These are phyloP conservation scores for Pyrenochaeta sp. DNA, from an alignment of 2,329 filamentous ascomycete species.

Conservation along the genomic window DNA sequence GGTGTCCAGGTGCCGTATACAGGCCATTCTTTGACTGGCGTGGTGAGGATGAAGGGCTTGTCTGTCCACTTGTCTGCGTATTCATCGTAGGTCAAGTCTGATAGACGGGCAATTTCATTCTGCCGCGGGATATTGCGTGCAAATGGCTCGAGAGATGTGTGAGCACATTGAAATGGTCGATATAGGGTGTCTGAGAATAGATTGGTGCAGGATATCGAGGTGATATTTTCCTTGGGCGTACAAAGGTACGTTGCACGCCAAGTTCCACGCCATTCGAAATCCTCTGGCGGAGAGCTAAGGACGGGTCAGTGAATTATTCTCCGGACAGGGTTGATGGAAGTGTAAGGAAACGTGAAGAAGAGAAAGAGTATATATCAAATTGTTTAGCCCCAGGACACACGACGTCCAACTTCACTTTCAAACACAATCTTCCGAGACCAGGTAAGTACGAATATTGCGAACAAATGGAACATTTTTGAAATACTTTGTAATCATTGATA, in stretches of 20 bases:
- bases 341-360: too few relatives aligned
- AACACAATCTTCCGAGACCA: too few relatives aligned
- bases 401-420: too few relatives aligned
- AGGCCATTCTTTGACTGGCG: slow-evolving; percentile 83
- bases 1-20: slow-evolving; percentile 77
- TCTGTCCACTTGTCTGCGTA: slow-evolving; percentile 80
- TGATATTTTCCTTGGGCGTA: slow-evolving; percentile 61
- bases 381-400: too few relatives aligned
- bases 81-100: slow-evolving; percentile 72
- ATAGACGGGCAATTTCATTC: slow-evolving; percentile 76
- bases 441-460: too few relatives aligned
- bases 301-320: slow-evolving; percentile 6
- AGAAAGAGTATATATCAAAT: too few relatives aligned
- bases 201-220: slow-evolving; percentile 73
- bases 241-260: slow-evolving; percentile 83
- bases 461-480: too few relatives aligned
- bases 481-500: too few relatives aligned
- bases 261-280: slow-evolving; percentile 76
- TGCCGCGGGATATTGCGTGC: slow-evolving; percentile 71
- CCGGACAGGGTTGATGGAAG: too few relatives aligned
- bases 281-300: slow-evolving; percentile 51
- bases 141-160: slow-evolving; percentile 73
- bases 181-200: slow-evolving; percentile 92
- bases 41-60: slow-evolving; percentile 84
- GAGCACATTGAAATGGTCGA: slow-evolving; percentile 87